These are phyloP conservation scores for Solanum ossicruentum DNA, from an alignment of 257 asterid genomes.

Conservation along the genomic window DNA sequence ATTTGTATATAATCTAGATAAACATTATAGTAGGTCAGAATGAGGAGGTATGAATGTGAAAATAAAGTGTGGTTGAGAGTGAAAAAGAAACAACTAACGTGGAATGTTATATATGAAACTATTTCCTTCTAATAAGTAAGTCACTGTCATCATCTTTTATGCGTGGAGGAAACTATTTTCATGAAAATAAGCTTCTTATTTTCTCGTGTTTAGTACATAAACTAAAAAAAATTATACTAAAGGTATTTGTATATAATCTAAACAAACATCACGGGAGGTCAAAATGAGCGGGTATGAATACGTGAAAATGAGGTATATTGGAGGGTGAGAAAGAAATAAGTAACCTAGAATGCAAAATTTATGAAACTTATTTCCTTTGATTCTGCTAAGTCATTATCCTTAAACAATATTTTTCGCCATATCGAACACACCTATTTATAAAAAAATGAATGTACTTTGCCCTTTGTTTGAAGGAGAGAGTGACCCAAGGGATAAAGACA, in stretches of 20 bases:
- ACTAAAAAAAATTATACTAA: background rate
- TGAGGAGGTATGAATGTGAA: background rate
- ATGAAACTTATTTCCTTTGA: background rate
- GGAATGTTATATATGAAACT: background rate
- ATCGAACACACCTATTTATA: background rate
- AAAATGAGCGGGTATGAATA: accelerated
- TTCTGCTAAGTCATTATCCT: background rate
- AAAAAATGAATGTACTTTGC: background rate
- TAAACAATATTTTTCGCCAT: background rate
- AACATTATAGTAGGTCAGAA: background rate
- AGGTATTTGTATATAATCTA: background rate
- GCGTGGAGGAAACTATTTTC: too few relatives aligned
- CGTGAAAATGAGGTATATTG: background rate
- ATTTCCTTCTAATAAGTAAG: background rate
- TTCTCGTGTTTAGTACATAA: too few relatives aligned
- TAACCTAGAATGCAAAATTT: background rate
- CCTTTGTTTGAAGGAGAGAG: background rate
- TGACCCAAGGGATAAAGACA: background rate
- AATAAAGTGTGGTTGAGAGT: background rate
- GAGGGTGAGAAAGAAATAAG: background rate
- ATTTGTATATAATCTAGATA: background rate
- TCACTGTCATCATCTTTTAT: background rate
- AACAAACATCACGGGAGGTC: background rate
- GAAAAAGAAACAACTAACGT: background rate
- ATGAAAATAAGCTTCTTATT: too few relatives aligned